Evolutionary conservation across 805 yeast species (phyloP).

Genomic region (Maudiozyma pseudohumilis): DNA sequence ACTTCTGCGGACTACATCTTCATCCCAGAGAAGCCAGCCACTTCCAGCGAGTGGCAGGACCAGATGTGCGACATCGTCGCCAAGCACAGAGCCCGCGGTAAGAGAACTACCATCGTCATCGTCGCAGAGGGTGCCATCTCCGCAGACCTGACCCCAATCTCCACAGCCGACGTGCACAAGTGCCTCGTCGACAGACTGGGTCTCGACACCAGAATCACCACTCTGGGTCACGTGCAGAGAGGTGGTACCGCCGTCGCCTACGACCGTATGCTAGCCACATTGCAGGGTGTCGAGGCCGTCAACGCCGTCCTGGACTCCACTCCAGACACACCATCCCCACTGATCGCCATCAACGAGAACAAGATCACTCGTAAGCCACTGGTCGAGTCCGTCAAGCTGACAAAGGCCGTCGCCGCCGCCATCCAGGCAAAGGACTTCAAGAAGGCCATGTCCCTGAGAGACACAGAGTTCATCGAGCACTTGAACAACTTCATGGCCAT

Average conservation of each 20-base stretch:
- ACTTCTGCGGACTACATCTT: constrained; percentile 74
- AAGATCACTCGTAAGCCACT: constrained; percentile 58
- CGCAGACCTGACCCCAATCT: constrained; percentile 55
- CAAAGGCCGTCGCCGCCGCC: constrained; percentile 64
- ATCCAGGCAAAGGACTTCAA: constrained; percentile 57
- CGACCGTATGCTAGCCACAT: constrained; percentile 61
- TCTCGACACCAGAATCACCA: constrained; percentile 68
- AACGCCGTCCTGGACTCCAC: constrained; percentile 59
- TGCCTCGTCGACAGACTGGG: constrained; percentile 58
- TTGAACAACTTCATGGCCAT: constrained; percentile 53
- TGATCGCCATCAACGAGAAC: constrained; percentile 66
- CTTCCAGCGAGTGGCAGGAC: constrained; percentile 52
- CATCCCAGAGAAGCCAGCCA: constrained; percentile 72
- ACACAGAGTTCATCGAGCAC: constrained; percentile 58
- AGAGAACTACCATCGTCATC: constrained; percentile 67
- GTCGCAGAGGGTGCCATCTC: constrained; percentile 82
- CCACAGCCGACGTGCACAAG: constrained; percentile 53
- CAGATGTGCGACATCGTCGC: constrained; percentile 54
- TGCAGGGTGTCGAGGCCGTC: constrained; percentile 78
- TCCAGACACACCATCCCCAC: constrained; percentile 67
- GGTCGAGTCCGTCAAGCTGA: constrained; percentile 62
- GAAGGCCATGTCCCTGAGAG: constrained; percentile 61
- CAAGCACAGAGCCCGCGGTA: constrained; percentile 60
- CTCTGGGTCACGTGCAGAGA: constrained; percentile 73
- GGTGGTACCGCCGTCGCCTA: constrained; percentile 76